These are phyloP conservation scores for Takashimella koratensis DNA, from an alignment of 1,284 basidiomycete species.

Conservation along the genomic window DNA sequence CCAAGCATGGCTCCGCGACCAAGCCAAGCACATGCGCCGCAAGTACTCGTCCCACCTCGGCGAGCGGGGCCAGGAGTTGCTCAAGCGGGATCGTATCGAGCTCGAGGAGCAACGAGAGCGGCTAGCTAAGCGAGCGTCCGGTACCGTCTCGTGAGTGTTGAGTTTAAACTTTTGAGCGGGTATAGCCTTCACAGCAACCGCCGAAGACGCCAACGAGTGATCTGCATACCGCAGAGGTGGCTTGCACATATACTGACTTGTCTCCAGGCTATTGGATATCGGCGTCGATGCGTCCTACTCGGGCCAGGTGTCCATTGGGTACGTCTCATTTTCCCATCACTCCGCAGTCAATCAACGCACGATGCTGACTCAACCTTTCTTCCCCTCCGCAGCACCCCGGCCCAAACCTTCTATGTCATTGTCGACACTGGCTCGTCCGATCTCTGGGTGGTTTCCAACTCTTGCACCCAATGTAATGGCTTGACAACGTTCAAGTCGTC, in stretches of 20 bases:
- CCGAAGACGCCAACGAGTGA: no score
- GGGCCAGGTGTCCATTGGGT: conserved; percentile 37
- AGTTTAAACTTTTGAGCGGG: background rate
- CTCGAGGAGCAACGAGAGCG: conserved; percentile 3
- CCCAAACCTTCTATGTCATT: conserved; percentile 51
- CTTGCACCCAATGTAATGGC: conserved; percentile 34
- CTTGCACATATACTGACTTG: background rate
- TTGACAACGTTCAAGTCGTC: conserved; percentile 30
- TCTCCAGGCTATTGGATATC: conserved; percentile 26
- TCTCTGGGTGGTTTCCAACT: conserved; percentile 50
- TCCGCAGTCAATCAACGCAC: conserved; percentile 33
- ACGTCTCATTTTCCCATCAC: conserved; percentile 2
- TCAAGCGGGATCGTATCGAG: conserved; percentile 21
- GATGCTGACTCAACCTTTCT: background rate
- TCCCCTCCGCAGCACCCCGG: conserved; percentile 41
- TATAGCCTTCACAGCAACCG: no score
- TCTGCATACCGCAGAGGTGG: no score
- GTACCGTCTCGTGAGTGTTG: conserved; percentile 16
- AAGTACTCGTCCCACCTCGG: conserved; percentile 35
- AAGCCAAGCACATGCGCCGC: conserved; percentile 26
- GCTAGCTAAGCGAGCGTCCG: conserved; percentile 9
- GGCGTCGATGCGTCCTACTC: conserved; percentile 44
- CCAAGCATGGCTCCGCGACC: conserved; percentile 30
- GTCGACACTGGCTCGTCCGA: conserved; percentile 55
- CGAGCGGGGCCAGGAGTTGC: conserved; percentile 18